These are phyloP conservation scores for Ophiostoma ulmi DNA, from an alignment of 2,329 filamentous ascomycete genomes.

Conservation along the genomic window DNA sequence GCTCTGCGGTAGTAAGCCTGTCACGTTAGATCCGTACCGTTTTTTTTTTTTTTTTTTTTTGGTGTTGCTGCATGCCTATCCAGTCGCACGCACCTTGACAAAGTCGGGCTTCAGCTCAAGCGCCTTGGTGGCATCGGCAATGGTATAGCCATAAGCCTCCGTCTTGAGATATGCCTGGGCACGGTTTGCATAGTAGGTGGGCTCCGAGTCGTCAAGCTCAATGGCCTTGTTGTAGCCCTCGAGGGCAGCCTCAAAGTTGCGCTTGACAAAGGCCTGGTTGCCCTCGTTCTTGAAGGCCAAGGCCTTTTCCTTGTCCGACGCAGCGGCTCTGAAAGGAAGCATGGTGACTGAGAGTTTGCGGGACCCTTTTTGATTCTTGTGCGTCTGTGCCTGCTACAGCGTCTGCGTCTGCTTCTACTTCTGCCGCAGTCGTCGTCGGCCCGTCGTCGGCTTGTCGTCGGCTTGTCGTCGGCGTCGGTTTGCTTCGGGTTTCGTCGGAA, in stretches of 20 bases:
- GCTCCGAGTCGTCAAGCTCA: slow-evolving; percentile 72
- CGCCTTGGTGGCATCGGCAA: slow-evolving; percentile 84
- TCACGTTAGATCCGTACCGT: neutral
- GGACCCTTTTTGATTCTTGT: neutral
- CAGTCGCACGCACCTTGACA: slow-evolving; percentile 62
- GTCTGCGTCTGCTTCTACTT: neutral
- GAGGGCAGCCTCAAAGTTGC: slow-evolving; percentile 80
- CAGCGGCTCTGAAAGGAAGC: slow-evolving; percentile 8
- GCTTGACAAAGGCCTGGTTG: slow-evolving; percentile 83
- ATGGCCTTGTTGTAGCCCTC: slow-evolving; percentile 86
- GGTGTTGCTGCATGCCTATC: neutral
- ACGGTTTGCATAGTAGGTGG: slow-evolving; percentile 88
- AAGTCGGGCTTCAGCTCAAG: slow-evolving; percentile 84
- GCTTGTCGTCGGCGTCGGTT: neutral
- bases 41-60: no score
- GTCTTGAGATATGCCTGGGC: slow-evolving; percentile 96
- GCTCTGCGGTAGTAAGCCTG: slow-evolving; percentile 94
- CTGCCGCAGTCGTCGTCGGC: neutral
- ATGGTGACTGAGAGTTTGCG: neutral
- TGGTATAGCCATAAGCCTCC: slow-evolving; percentile 89
- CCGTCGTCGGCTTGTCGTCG: neutral
- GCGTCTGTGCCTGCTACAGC: neutral
- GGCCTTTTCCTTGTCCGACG: slow-evolving; percentile 57
- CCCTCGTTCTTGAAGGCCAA: slow-evolving; percentile 85
- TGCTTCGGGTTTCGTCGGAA: neutral